Conservation (phyloP, 305 asterid species). For the Caryopteris hybrid region DNA sequence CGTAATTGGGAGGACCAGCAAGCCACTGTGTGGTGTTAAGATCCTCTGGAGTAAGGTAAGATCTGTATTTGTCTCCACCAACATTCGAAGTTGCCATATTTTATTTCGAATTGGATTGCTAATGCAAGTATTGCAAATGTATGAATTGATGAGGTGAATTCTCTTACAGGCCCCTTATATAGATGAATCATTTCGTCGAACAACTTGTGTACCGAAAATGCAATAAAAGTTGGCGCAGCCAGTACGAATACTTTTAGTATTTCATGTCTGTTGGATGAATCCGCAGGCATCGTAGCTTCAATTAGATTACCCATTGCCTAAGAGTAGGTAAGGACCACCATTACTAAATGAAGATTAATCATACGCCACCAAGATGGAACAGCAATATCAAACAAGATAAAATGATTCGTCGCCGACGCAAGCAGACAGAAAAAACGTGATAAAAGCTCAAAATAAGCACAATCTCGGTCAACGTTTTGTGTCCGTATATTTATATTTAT, state of each 20-base stretch:
- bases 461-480: too few relatives aligned
- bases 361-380: too few relatives aligned
- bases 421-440: too few relatives aligned
- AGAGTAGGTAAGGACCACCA: too few relatives aligned
- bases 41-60: slow-evolving; percentile 54
- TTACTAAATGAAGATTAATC: too few relatives aligned
- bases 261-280: background rate
- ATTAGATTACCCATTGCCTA: too few relatives aligned
- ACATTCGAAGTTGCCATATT: slow-evolving; percentile 25
- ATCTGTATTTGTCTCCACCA: slow-evolving; percentile 54
- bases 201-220: background rate
- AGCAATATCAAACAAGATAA: too few relatives aligned
- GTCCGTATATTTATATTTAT: too few relatives aligned
- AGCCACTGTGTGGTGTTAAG: slow-evolving; percentile 55
- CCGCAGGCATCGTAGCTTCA: background rate
- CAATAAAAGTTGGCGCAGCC: background rate
- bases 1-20: slow-evolving; percentile 64
- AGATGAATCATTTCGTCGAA: background rate
- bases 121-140: background rate
- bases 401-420: too few relatives aligned
- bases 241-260: background rate
- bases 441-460: too few relatives aligned
- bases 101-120: background rate
- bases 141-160: background rate
- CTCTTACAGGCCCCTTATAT: background rate